A percentile compares a stretch with the other conserved stretches of the same genome.
These are phyloP conservation scores for Tillandsia fasciculata DNA, from an alignment of 176 grass and related monocot genomes.

Conservation along the genomic window DNA sequence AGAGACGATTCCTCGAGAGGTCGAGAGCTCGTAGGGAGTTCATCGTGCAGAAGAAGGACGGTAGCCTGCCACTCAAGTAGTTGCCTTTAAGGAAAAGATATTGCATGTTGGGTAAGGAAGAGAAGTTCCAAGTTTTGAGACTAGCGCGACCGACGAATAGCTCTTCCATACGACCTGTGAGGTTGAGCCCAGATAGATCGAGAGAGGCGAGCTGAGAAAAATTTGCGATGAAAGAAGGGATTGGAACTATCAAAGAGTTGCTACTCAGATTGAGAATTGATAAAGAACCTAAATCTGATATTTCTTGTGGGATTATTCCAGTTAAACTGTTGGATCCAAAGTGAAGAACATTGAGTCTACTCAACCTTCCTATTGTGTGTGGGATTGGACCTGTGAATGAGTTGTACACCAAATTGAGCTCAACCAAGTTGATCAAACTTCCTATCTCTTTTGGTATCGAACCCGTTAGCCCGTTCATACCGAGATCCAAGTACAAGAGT, in stretches of 20 bases:
- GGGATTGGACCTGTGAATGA: constrained; percentile 30
- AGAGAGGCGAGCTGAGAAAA: constrained; percentile 13
- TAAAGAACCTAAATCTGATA: constrained; percentile 16
- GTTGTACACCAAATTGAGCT: constrained; percentile 23
- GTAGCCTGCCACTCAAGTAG: constrained; percentile 31
- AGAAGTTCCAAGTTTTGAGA: not conserved
- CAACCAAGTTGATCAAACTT: constrained; percentile 10
- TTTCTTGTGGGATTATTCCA: constrained; percentile 14
- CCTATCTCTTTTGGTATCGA: constrained; percentile 27
- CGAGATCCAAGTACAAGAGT: not conserved
- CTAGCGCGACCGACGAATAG: constrained; percentile 8
- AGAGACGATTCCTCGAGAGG: constrained; percentile 64
- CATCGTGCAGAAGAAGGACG: constrained; percentile 41
- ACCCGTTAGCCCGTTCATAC: constrained; percentile 14
- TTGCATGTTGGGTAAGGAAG: constrained; percentile 7
- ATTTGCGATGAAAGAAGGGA: constrained; percentile 21
- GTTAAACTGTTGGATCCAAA: constrained; percentile 18
- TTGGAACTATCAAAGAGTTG: constrained; percentile 16
- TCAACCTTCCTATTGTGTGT: constrained; percentile 4
- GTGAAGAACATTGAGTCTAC: not conserved
- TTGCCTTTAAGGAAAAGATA: constrained; percentile 18
- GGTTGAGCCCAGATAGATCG: constrained; percentile 25
- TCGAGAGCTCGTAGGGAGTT: constrained; percentile 39
- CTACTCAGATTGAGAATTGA: constrained; percentile 14
- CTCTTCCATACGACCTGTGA: constrained; percentile 14